Conservation (phyloP, 768 basidiomycete species). For the Xerocomus spinulosus region DNA sequence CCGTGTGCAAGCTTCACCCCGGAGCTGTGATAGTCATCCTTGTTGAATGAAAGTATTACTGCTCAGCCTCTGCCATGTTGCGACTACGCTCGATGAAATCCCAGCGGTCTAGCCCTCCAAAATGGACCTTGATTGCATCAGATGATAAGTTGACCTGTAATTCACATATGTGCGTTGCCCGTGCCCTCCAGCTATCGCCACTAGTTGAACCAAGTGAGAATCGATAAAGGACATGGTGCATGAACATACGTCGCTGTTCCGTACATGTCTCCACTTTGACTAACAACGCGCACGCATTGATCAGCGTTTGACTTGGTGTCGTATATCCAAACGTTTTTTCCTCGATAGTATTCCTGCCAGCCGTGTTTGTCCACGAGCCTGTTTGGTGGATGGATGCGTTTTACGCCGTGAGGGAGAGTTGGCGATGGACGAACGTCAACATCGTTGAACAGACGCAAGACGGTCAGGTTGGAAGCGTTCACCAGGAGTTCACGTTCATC, state of each 20-base stretch:
- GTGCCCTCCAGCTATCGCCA: slow-evolving; percentile 78
- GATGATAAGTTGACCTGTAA: slow-evolving; percentile 63
- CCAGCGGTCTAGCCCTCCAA: slow-evolving; percentile 74
- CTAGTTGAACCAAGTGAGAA: slow-evolving; percentile 35
- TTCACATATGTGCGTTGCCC: slow-evolving; percentile 65
- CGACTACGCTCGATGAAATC: slow-evolving; percentile 58
- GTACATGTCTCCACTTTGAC: slow-evolving; percentile 57
- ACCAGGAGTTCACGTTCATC: slow-evolving; percentile 40
- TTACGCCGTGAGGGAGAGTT: slow-evolving; percentile 38
- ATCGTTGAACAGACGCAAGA: slow-evolving; percentile 67
- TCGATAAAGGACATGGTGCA: neutral
- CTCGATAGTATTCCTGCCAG: slow-evolving; percentile 71
- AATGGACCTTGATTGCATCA: slow-evolving; percentile 63
- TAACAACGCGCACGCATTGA: slow-evolving; percentile 63
- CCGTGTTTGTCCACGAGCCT: slow-evolving; percentile 58
- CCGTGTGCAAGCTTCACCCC: no score
- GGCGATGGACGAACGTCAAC: slow-evolving; percentile 60
- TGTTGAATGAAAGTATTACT: neutral
- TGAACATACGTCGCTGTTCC: slow-evolving; percentile 71
- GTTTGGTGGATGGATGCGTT: slow-evolving; percentile 47
- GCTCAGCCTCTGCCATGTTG: slow-evolving; percentile 56
- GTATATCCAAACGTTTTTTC: slow-evolving; percentile 72
- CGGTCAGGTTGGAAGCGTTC: slow-evolving; percentile 58
- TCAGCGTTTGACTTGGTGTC: slow-evolving; percentile 63
- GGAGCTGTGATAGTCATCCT: no score